Percentiles rank a stretch among this genome's conserved stretches.
phyloP scores from a whole-genome alignment of 2,329 filamentous ascomycete genomes.

The Beauveria brongniartii region DNA sequence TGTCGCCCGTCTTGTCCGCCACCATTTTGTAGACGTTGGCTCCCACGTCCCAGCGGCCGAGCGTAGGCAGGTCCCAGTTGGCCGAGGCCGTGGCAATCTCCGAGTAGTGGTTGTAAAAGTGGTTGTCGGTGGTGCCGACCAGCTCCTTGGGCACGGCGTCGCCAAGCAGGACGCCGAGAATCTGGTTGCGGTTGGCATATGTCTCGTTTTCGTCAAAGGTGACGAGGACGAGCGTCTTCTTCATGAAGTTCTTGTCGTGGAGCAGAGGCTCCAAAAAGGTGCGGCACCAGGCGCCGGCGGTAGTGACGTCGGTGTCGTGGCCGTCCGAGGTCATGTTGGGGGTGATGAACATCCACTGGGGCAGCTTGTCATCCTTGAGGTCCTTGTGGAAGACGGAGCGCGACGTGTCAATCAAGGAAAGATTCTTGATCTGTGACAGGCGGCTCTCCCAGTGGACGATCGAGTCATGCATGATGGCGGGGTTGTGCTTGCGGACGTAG shows the following conservation, averaged over 20 bases:
- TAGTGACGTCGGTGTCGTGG: slow-evolving; percentile 64
- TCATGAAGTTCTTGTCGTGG: slow-evolving; percentile 60
- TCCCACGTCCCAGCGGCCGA: slow-evolving; percentile 64
- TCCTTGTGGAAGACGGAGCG: slow-evolving; percentile 56
- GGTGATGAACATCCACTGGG: slow-evolving; percentile 65
- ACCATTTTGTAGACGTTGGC: slow-evolving; percentile 61
- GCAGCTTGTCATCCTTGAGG: slow-evolving; percentile 52
- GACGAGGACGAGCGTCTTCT: slow-evolving; percentile 65
- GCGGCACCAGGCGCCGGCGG: slow-evolving; percentile 60
- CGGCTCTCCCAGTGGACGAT: slow-evolving; percentile 52
- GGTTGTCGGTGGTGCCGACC: slow-evolving; percentile 58
- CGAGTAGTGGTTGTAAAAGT: slow-evolving; percentile 68
- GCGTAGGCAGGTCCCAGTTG: slow-evolving; percentile 62
- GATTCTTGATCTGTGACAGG: slow-evolving; percentile 64
- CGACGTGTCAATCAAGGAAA: slow-evolving; percentile 37
- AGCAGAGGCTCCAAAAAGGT: slow-evolving; percentile 64
- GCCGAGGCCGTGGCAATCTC: slow-evolving; percentile 57
- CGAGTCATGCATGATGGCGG: slow-evolving; percentile 56
- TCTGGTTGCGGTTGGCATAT: slow-evolving; percentile 58
- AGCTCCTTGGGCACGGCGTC: slow-evolving; percentile 61
- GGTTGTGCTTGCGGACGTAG: slow-evolving; percentile 80
- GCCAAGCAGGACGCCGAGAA: slow-evolving; percentile 65
- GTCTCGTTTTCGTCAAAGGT: slow-evolving; percentile 75
- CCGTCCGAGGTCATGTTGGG: slow-evolving; percentile 71
- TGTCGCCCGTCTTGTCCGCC: slow-evolving; percentile 52